phyloP scores from a whole-genome alignment of 768 basidiomycete genomes.

The Lactarius quietus region DNA sequence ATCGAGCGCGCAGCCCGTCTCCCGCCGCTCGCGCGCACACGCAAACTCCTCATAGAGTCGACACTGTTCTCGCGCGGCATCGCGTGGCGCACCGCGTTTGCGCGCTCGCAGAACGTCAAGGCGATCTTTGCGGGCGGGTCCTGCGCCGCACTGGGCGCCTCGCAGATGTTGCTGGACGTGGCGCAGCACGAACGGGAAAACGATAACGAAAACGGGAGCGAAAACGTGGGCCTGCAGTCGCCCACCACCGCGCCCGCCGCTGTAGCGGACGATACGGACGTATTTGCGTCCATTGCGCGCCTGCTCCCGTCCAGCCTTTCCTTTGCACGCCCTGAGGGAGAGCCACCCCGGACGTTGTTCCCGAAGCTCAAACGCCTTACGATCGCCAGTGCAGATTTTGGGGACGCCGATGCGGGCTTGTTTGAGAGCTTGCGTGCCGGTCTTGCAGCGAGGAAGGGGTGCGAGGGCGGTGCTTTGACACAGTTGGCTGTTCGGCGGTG shows the following conservation, averaged over 20 bases:
- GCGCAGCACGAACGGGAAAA: background rate
- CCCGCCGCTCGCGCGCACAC: slow-evolving; percentile 13
- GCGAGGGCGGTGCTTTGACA: slow-evolving; percentile 1
- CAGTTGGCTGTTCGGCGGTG: slow-evolving; percentile 19
- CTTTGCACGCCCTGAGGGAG: slow-evolving; percentile 8
- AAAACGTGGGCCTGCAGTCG: background rate
- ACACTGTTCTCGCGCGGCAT: slow-evolving; percentile 9
- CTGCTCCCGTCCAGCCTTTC: slow-evolving; percentile 10
- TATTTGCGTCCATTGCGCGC: slow-evolving; percentile 16
- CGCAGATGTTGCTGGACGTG: slow-evolving; percentile 14
- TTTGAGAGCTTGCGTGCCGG: slow-evolving; percentile 15
- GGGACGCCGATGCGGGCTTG: slow-evolving; percentile 2
- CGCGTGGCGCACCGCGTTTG: slow-evolving; percentile 12
- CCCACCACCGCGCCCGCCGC: background rate
- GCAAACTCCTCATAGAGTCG: slow-evolving; percentile 15
- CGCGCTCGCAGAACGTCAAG: background rate
- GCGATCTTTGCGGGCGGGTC: slow-evolving; percentile 14
- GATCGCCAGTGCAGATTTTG: slow-evolving; percentile 14
- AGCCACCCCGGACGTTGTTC: background rate
- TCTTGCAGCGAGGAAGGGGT: slow-evolving; percentile 10
- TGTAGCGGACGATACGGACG: background rate
- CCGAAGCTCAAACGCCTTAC: slow-evolving; percentile 17
- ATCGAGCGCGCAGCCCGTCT: slow-evolving; percentile 17
- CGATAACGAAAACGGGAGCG: background rate
- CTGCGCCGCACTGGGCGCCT: background rate